Conservation (phyloP, 495 filamentous ascomycete species). For the Margaritispora aquatica region DNA sequence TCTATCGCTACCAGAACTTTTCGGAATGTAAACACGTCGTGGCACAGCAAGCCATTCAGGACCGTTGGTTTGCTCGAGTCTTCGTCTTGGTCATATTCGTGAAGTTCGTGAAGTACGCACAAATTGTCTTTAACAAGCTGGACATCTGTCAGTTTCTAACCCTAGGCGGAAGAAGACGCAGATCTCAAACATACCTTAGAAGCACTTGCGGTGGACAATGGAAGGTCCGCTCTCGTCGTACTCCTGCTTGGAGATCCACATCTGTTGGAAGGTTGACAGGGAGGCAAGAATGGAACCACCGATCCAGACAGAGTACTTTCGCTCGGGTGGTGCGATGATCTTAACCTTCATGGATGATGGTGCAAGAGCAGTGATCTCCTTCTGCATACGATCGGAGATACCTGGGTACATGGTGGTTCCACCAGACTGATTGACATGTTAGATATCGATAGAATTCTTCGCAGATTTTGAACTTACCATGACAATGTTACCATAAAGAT, state of each 20-base stretch:
- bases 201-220: constrained; percentile 99
- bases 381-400: constrained; percentile 99
- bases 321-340: constrained; percentile 95
- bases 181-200: constrained; percentile 62
- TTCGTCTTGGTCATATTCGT: constrained; percentile 29
- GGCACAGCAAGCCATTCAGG: constrained; percentile 21
- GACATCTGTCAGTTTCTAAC: background rate
- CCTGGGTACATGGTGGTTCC: constrained; percentile 99
- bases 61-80: constrained; percentile 20
- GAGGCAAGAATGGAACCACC: constrained; percentile 99
- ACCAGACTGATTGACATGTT: constrained; percentile 62
- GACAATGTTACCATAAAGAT: constrained; percentile 99
- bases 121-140: constrained; percentile 17
- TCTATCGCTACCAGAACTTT: constrained; percentile 30
- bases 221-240: constrained; percentile 99
- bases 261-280: constrained; percentile 99
- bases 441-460: constrained; percentile 3
- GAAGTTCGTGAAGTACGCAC: constrained; percentile 26
- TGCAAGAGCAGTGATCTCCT: constrained; percentile 99
- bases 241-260: constrained; percentile 99
- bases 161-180: background rate
- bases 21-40: constrained; percentile 28
- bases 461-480: constrained; percentile 60
- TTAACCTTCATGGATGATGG: constrained; percentile 99
- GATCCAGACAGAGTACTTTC: constrained; percentile 99